Conservation (phyloP, 2,329 filamentous ascomycete species). For the Paecilomyces variotii region DNA sequence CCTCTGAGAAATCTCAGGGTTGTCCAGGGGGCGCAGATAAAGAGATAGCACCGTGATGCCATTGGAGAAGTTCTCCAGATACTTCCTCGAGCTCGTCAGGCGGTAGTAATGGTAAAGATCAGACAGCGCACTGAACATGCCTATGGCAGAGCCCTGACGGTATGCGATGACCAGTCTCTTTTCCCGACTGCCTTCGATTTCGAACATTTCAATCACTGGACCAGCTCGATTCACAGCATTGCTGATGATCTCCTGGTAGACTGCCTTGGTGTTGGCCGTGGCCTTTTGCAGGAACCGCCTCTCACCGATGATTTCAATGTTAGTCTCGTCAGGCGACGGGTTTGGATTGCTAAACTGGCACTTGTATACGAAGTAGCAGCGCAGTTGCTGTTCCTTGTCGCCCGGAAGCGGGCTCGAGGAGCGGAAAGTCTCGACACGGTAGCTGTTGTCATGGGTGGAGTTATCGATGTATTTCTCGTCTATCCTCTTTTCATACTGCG, state of each 20-base stretch:
- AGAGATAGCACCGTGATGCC: constrained; percentile 95
- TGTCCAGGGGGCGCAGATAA: constrained; percentile 70
- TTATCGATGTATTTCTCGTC: constrained; percentile 92
- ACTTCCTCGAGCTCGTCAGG: constrained; percentile 91
- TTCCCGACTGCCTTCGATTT: constrained; percentile 83
- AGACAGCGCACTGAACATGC: constrained; percentile 88
- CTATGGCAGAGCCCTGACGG: constrained; percentile 82
- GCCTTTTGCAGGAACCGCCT: constrained; percentile 93
- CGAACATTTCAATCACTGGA: constrained; percentile 95
- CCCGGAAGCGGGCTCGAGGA: constrained; percentile 73
- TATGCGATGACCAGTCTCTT: constrained; percentile 94
- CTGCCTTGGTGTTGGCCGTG: constrained; percentile 86
- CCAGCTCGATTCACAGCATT: constrained; percentile 77
- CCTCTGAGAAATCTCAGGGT: constrained; percentile 46
- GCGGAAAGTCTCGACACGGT: constrained; percentile 95
- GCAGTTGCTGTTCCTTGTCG: constrained; percentile 70
- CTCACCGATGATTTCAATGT: constrained; percentile 85
- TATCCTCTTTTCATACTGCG: constrained; percentile 87
- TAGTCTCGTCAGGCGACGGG: constrained; percentile 68
- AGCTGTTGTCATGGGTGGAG: constrained; percentile 61
- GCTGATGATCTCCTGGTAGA: constrained; percentile 91
- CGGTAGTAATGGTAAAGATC: constrained; percentile 99
- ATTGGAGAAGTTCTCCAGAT: constrained; percentile 98
- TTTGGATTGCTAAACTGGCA: constrained; percentile 77
- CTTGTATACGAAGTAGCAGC: constrained; percentile 98